Evolutionary conservation across 345 rosid genomes (phyloP), one percentile per base, ranked within the genome.

Genomic region (Euphorbia pulcherrima): DNA sequence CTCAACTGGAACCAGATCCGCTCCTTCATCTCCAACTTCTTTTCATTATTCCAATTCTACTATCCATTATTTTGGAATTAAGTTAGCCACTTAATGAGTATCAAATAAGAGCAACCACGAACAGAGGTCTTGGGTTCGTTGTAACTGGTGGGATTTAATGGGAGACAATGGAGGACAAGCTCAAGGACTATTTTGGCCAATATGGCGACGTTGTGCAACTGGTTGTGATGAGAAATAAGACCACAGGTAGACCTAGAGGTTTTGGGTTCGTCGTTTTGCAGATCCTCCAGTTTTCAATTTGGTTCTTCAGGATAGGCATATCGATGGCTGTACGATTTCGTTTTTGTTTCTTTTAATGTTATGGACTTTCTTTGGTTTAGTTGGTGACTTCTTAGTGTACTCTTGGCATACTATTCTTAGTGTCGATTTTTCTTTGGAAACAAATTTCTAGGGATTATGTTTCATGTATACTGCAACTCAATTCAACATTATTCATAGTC

Each of bases 91-190:
- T n/a, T n/a, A n/a, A n/a, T n/a, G n/a, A n/a, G n/a, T n/a, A n/a
- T n/a, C n/a, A n/a, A n/a, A n/a, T n/a, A n/a, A n/a, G n/a, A n/a
- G n/a, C n/a, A n/a, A n/a, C n/a, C n/a, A n/a, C n/a, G n/a, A n/a
- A n/a, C n/a, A n/a, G n/a, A n/a, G n/a, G n/a, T n/a, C n/a, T n/a
- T n/a, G n/a, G n/a, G n/a, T n/a, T n/a, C n/a, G n/a, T n/a, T n/a
- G n/a, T n/a, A n/a, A 83, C 90, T 69, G 96, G 98, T 30, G 98
- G 98, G 76, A 88, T 92, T 70, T 92, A 96, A 40, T 90, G 96
- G 98, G 98, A 92, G 69, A 92, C 96, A 1, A 73, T 68, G 63
- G 96, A 92, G 80, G 90, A 88, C 14, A 81, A 72, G 72, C 83
- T 92, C 47, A 78, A 65, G 27, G 95, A 90, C 51, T 82, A 92